Evolutionary conservation across 495 filamentous ascomycete genomes (phyloP), one percentile per base, ranked within the genome.

Genomic region (Saxophila tyrrhenica): DNA sequence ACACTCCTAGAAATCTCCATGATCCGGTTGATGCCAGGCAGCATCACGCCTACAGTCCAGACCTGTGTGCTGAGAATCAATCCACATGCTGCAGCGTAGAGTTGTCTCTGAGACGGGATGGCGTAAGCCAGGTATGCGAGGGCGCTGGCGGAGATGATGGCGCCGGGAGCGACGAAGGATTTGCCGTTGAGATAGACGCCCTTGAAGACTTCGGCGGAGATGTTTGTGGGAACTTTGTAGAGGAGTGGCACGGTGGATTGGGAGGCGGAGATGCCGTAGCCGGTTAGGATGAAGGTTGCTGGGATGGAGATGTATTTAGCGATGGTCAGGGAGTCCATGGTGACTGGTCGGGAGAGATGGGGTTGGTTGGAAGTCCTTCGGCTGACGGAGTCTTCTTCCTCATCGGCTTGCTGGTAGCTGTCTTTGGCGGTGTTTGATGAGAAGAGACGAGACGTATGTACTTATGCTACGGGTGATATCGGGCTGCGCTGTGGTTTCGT

Each of bases 71-170:
- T 8, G 2, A 60, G 20, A 9, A 21, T 22, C 15, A 24, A n/a
- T 1, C 10, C 52, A 3, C 19, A 38, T 13, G 52, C 47, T 3
- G 25, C 25, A 0, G 23, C 48, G 45, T 45, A 55, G 1, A 48
- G 1, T 9, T 11, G 41, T 20, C 52, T 52, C 23, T 60, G 48
- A 17, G 23, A 8, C 16, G 51, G 51, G 43, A 55, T 11, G 11
- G n/a, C 24, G 48, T 60, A 60, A 2, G 57, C 57, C 8, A 60
- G 52, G 39, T 55, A 60, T 13, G 46, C 47, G 39, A 48, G 24
- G n/a, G 57, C 24, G 25, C 23, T 21, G 13, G 47, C 19, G 23
- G 17, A n/a, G 25, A 52, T 13, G 23, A 55, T 5, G 19, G 21
- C 25, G 19, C 57, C 48, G 5, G 57, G 52, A 1, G 25, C 52